A percentile compares a stretch with the other conserved stretches of the same genome.
These are phyloP conservation scores for Mastigamoeba balamuthi DNA, from an alignment of 78 protist species.

Conservation along the genomic window DNA sequence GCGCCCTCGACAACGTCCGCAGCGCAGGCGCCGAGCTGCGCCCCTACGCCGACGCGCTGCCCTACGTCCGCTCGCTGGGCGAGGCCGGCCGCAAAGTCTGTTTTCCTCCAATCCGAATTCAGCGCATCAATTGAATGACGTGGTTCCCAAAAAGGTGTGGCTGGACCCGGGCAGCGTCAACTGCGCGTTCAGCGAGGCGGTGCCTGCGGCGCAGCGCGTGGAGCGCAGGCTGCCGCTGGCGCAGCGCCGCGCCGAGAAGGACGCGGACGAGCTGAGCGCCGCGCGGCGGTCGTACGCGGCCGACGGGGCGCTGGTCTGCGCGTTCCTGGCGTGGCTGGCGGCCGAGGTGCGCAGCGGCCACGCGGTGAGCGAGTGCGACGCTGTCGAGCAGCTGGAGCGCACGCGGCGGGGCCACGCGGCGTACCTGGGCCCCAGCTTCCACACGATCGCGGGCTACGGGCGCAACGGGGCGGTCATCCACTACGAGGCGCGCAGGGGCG, in stretches of 20 bases:
- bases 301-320: constrained; percentile 40
- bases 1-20: no score
- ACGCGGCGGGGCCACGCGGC: background rate
- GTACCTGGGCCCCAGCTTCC: background rate
- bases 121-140: no score
- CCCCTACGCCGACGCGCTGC: no score
- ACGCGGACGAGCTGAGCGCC: background rate
- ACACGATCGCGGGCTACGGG: constrained; percentile 61
- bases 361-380: background rate
- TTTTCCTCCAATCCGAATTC: no score
- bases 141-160: background rate
- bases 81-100: no score
- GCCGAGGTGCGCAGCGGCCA: background rate
- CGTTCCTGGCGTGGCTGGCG: constrained; percentile 36
- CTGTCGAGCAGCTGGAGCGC: background rate
- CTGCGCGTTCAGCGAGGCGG: background rate
- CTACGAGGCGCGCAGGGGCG: constrained; percentile 45
- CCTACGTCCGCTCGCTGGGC: no score
- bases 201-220: background rate
- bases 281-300: constrained; percentile 11
- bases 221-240: background rate
- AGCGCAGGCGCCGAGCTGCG: no score
- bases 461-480: constrained; percentile 87
- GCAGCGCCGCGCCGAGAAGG: background rate
- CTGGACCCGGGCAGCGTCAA: background rate